phyloP scores from a whole-genome alignment of 75 land plant species.

The Cryptomeria japonica region DNA sequence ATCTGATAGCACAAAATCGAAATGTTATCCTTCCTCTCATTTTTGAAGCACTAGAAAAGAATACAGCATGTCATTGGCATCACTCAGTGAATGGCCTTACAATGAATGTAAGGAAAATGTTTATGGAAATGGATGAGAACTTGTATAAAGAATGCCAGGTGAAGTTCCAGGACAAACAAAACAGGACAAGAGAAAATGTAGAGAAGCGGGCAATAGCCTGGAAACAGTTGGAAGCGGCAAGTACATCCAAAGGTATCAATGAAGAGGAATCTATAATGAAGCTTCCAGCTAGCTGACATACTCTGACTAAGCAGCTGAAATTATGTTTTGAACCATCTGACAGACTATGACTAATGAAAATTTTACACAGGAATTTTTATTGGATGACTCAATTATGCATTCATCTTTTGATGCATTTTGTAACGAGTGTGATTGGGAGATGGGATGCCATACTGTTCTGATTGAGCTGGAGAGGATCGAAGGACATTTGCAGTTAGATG shows the following conservation, averaged over 20 bases:
- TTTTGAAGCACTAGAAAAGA: slow-evolving; percentile 30
- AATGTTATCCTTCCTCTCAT: slow-evolving; percentile 31
- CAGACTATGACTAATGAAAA: background rate
- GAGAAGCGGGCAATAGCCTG: slow-evolving; percentile 22
- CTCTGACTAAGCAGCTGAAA: background rate
- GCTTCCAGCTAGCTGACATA: background rate
- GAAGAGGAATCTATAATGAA: background rate
- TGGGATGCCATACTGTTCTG: background rate
- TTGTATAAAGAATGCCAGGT: slow-evolving; percentile 31
- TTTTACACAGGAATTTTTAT: background rate
- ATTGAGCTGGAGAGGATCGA: background rate
- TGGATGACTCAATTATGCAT: background rate
- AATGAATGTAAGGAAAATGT: slow-evolving; percentile 32
- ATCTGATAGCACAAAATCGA: slow-evolving; percentile 31
- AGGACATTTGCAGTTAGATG: background rate
- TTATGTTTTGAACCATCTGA: background rate
- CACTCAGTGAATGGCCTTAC: slow-evolving; percentile 32
- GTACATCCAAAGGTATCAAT: background rate
- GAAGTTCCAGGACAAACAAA: slow-evolving; percentile 23
- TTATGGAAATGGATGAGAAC: slow-evolving; percentile 34
- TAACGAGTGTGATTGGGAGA: background rate
- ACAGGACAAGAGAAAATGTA: background rate
- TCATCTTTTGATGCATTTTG: background rate
- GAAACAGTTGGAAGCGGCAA: slow-evolving; percentile 23
- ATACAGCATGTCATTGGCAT: slow-evolving; percentile 33